Evolutionary conservation across 2,329 filamentous ascomycete genomes (phyloP).

Genomic region (Cladosporium cucumerinum): DNA sequence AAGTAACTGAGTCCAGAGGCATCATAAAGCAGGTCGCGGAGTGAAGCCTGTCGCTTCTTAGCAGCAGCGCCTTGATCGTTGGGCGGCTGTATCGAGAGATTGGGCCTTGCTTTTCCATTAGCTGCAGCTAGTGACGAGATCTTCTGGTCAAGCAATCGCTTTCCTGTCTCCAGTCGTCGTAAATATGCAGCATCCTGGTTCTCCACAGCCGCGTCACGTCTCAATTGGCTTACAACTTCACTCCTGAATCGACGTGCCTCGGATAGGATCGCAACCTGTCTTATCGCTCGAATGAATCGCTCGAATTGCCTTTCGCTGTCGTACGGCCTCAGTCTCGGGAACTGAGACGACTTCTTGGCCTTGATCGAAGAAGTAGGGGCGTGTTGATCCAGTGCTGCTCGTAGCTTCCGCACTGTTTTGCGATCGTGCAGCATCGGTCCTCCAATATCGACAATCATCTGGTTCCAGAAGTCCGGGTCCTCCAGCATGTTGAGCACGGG

Average conservation of each 20-base stretch:
- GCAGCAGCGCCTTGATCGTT: constrained; percentile 47
- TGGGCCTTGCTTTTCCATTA: constrained; percentile 44
- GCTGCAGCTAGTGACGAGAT: constrained; percentile 75
- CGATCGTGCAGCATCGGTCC: constrained; percentile 80
- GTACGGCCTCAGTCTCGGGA: constrained; percentile 74
- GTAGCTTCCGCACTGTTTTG: constrained; percentile 87
- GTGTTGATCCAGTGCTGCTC: constrained; percentile 90
- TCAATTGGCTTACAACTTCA: constrained; percentile 87
- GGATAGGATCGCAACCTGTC: constrained; percentile 84
- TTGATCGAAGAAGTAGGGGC: constrained; percentile 70
- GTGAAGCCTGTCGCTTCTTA: constrained; percentile 67
- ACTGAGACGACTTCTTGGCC: constrained; percentile 48
- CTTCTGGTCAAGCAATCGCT: constrained; percentile 82
- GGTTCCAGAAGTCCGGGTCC: constrained; percentile 97
- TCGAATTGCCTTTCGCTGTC: constrained; percentile 94
- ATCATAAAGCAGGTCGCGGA: constrained; percentile 84
- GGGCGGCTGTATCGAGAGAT: constrained; percentile 39
- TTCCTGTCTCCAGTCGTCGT: constrained; percentile 85
- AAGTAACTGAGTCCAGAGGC: constrained; percentile 92
- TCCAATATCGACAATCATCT: constrained; percentile 82
- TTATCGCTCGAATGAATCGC: constrained; percentile 83
- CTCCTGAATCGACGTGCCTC: constrained; percentile 90
- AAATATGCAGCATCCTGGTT: constrained; percentile 82
- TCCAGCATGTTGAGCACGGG: constrained; percentile 76
- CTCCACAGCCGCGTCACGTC: constrained; percentile 74